Evolutionary conservation across 306 rosid genomes (phyloP), one percentile per base, ranked within the genome.

Genomic region (Trichosanthes truncata): DNA sequence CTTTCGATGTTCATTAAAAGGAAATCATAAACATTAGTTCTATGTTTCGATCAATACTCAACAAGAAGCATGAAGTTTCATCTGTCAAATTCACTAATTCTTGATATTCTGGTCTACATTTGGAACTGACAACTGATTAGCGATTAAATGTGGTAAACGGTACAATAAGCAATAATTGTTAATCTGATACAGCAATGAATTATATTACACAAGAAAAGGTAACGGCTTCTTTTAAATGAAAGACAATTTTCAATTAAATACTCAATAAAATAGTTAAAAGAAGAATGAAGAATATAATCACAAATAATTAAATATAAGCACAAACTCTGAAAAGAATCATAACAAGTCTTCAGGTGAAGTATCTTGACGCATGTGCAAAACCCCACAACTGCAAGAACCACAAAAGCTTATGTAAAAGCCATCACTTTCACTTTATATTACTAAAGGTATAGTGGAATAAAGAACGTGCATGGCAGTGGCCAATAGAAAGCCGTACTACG

Each of bases 381-480:
- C 99, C 98, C 99, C 99, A 96, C 69, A 96, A 85, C 99, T 96
- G 98, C 93, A 88, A 38, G 61, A 38, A 61, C 81, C 29, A 84
- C 82, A 49, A 74, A 73, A 74, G 46, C 57, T 74, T 9, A 82
- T 9, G 76, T 66, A 76, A n/a, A 80, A 40, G 51, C 52, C 26
- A 68, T 9, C 52, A 68, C 52, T 26, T 73, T 14, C 33, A 40
- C 75, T 48, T 73, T 48, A 72, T 26, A 73, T 73, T 48, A 29
- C 38, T 38, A 48, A 52, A 29, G 18, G 7, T 51, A n/a, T 12
- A 21, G 76, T 12, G 11, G 36, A 45, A 36, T 68, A 66, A 66
- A 20, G n/a, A 6, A 45, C 56, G 55, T 41, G 74, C 74, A 71
- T 71, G 9, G 36, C 53, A 68, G 18, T 68, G 49, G 31, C 12